Base-by-base conservation (phyloP, 805 yeast genomes). In the Diddensiella santjacobensis region DNA sequence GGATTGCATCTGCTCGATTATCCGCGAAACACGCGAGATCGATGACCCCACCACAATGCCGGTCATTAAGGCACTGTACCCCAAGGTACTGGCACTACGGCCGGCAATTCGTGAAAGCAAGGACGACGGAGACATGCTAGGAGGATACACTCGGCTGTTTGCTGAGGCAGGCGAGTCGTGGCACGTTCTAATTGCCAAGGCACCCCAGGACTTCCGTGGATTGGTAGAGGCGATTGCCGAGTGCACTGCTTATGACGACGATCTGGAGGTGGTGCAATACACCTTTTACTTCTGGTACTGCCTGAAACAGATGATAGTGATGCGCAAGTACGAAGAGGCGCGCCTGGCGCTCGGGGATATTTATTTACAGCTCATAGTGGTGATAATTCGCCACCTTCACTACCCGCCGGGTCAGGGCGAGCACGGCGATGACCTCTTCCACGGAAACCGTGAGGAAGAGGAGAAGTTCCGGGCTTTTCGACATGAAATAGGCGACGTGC, bases 401-500 rank as follows among this genome's bases (percentile, higher is more conserved):
- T 90, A 90, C 64, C 98, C 96, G 17, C 63, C 67, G 33, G 72
- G 70, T 11, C 31, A 26, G 31, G 68, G 67, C 4, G 65, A 64
- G 31, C 63, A 66, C n/a, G 61, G 58, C 10, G 58, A 17, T 15
- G 75, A 72, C 44, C 62, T 81, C 17, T 91, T 91, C 58, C 74
- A 74, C 22, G 75, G 76, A 39, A 88, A 86, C 59, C 74, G 72
- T 55, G 96, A 88, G 62, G 84, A 79, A 47, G 96, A 89, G 62
- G 99, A 95, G 62, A 87, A 88, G 65, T 93, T 93, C 65, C 82
- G 87, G 60, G 95, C 88, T 50, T 93, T 91, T 68, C 77, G 99
- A 60, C 93, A 93, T 67, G 96, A 88, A 48, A 87, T 93, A 86
- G 98, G 98, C 33, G 98, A 93, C 64, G 96, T 91, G n/a, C 70